These are phyloP conservation scores for Physcomitrellopsis africana DNA, from an alignment of 225 moss, liverwort and hornwort genomes.

Conservation along the genomic window DNA sequence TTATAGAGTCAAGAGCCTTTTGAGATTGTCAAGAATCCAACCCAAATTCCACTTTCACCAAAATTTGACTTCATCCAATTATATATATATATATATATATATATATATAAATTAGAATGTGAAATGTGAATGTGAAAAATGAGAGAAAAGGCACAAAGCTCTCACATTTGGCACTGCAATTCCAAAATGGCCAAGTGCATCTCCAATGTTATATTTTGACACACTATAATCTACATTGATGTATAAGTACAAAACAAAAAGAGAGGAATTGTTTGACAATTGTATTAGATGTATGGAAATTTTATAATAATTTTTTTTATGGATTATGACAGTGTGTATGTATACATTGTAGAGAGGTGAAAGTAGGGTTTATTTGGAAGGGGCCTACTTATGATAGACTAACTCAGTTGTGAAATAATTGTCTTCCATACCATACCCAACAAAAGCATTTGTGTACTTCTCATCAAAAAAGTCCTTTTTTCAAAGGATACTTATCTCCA, in stretches of 20 bases:
- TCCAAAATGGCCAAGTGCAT: conserved; percentile 42
- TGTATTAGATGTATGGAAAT: background rate
- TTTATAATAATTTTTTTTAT: no score
- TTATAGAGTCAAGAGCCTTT: conserved; percentile 40
- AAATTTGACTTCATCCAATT: no score
- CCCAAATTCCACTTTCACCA: background rate
- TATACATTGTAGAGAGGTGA: background rate
- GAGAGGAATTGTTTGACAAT: background rate
- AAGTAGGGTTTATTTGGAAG: background rate
- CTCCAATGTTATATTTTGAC: conserved; percentile 35
- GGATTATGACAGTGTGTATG: background rate
- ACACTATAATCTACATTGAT: conserved; percentile 41
- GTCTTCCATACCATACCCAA: conserved; percentile 47
- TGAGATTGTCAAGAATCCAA: conserved; percentile 30
- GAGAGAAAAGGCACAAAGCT: background rate
- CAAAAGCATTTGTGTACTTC: conserved; percentile 45
- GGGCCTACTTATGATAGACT: conserved; percentile 32
- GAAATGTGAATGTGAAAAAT: background rate
- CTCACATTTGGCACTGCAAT: conserved; percentile 43
- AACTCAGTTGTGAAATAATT: conserved; percentile 40
- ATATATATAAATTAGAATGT: no score
- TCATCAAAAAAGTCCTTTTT: conserved; percentile 41
- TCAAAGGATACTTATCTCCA: conserved; percentile 72
- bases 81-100: no score
- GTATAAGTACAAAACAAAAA: background rate